These are phyloP conservation scores for Berberis thunbergii DNA, from an alignment of 164 flowering plant genomes.

Conservation along the genomic window DNA sequence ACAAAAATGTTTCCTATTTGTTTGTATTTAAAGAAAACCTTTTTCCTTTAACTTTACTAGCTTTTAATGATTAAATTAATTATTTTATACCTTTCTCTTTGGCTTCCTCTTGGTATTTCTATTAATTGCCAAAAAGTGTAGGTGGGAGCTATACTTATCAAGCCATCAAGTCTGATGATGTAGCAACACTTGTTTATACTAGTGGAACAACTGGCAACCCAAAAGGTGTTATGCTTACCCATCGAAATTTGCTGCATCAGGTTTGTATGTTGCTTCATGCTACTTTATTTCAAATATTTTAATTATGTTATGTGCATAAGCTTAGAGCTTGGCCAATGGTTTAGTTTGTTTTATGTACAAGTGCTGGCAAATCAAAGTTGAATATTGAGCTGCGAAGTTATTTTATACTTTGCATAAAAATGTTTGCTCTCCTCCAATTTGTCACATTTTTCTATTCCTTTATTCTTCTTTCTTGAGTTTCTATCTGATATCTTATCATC, in stretches of 20 bases:
- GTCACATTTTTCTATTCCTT: no score
- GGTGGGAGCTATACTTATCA: conserved; percentile 45
- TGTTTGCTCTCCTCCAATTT: no score
- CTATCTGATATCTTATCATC: no score
- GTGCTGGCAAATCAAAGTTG: neutral
- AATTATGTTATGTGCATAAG: neutral
- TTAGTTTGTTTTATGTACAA: neutral
- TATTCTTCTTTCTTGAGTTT: no score
- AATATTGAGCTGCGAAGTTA: no score
- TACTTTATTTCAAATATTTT: neutral
- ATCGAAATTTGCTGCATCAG: conserved; percentile 87
- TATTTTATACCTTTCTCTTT: neutral
- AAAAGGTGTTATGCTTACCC: conserved; percentile 96
- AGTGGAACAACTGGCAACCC: conserved; percentile 96
- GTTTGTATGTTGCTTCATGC: conserved; percentile 22
- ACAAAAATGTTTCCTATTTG: no score
- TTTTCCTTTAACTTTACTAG: no score
- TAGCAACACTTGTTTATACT: conserved; percentile 86
- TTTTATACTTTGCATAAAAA: no score
- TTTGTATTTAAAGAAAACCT: no score
- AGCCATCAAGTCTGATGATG: conserved; percentile 62
- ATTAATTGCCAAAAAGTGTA: conserved; percentile 18
- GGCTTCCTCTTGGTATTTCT: conserved; percentile 1
- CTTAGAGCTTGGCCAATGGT: no score
- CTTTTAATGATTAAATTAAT: neutral